Evolutionary conservation across 228 moss, liverwort and hornwort species (phyloP).

Genomic region (Sphagnum magellanicum): DNA sequence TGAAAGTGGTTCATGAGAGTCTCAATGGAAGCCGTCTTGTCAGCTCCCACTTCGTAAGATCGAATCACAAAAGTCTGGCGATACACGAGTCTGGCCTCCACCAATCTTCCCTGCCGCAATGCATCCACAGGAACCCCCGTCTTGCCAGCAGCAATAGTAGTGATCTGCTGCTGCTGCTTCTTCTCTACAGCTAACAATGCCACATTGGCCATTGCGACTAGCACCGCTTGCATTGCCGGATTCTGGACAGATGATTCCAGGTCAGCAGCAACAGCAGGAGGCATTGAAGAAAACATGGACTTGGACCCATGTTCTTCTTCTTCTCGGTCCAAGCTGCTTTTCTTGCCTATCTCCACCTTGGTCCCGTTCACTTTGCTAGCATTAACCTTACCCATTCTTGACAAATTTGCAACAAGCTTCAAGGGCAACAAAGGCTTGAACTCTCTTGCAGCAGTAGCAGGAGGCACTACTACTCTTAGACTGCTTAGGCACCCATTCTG

Average conservation of each 20-base stretch:
- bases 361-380: too few species aligned
- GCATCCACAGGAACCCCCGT: constrained; percentile 50
- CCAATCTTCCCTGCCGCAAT: constrained; percentile 56
- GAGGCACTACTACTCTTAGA: too few species aligned
- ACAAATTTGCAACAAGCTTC: too few species aligned
- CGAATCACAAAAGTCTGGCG: constrained; percentile 74
- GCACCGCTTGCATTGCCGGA: constrained; percentile 51
- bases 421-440: too few species aligned
- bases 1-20: constrained; percentile 70
- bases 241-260: constrained; percentile 17
- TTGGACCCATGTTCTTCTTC: too few species aligned
- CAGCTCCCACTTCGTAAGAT: constrained; percentile 68
- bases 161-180: constrained; percentile 30
- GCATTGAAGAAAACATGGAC: too few species aligned
- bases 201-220: constrained; percentile 71
- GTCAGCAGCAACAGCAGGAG: too few species aligned
- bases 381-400: too few species aligned
- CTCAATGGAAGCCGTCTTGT: constrained; percentile 71
- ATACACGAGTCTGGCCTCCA: constrained; percentile 52
- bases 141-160: constrained; percentile 32
- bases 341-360: too few species aligned
- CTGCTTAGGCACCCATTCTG: too few species aligned
- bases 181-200: constrained; percentile 49
- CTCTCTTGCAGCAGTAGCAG: too few species aligned
- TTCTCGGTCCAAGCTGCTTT: too few species aligned